A percentile compares a stretch with the other conserved stretches of the same genome.
phyloP scores from a whole-genome alignment of 163 green algal genomes.

The Scenedesmus sp. region DNA sequence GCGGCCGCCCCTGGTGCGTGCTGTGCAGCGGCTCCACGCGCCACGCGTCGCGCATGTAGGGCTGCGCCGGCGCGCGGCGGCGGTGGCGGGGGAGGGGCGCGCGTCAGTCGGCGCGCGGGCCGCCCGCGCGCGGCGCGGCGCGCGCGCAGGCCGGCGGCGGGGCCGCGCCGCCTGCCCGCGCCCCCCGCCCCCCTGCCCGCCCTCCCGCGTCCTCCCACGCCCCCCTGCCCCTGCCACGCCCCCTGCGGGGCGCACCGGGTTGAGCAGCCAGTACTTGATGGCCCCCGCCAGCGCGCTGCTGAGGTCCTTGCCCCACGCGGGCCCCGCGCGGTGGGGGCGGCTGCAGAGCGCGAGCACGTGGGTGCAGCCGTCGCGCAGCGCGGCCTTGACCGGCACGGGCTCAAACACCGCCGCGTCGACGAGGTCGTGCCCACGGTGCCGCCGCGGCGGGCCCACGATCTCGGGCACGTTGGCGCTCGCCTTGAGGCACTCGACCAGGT shows the following conservation, averaged over 20 bases:
- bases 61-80: slow-evolving; percentile 24
- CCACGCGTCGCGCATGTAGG: slow-evolving; percentile 64
- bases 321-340: background rate
- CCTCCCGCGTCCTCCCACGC: too few species aligned
- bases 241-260: too few species aligned
- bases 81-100: background rate
- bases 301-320: slow-evolving; percentile 44
- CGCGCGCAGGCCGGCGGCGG: too few species aligned
- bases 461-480: slow-evolving; percentile 84
- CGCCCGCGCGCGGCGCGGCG: too few species aligned
- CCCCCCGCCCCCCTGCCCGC: too few species aligned
- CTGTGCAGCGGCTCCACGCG: slow-evolving; percentile 33
- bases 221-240: too few species aligned
- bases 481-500: slow-evolving; percentile 75
- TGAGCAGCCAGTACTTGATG: slow-evolving; percentile 57
- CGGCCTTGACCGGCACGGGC: slow-evolving; percentile 78
- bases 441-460: slow-evolving; percentile 65
- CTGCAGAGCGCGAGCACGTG: slow-evolving; percentile 74
- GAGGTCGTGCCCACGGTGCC: slow-evolving; percentile 58
- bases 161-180: too few species aligned
- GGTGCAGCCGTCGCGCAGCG: slow-evolving; percentile 87
- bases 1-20: slow-evolving; percentile 12
- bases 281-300: slow-evolving; percentile 6
- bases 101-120: background rate
- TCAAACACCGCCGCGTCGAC: slow-evolving; percentile 90